A percentile compares a stretch with the other conserved stretches of the same genome.
Conservation (phyloP, 495 filamentous ascomycete genomes). For the Lophiotrema nucula region DNA sequence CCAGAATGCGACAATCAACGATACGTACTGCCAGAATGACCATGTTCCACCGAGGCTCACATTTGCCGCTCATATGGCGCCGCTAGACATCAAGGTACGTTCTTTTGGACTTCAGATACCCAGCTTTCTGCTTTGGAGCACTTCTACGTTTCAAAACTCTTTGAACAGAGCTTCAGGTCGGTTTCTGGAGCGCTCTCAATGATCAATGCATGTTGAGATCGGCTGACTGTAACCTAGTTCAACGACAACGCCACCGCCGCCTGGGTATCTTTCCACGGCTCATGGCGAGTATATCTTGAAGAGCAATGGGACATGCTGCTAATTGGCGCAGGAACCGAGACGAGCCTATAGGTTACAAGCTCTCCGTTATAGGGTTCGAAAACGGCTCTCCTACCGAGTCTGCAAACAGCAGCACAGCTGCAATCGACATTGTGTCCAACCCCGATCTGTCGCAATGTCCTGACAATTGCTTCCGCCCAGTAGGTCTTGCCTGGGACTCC, state of each 20-base stretch:
- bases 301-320: not conserved
- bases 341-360: slow-evolving; percentile 49
- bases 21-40: slow-evolving; percentile 36
- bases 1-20: slow-evolving; percentile 39
- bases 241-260: slow-evolving; percentile 41
- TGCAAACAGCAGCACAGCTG: slow-evolving; percentile 44
- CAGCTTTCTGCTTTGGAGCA: too few relatives aligned
- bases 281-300: slow-evolving; percentile 35
- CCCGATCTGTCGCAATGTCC: slow-evolving; percentile 39
- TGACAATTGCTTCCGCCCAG: slow-evolving; percentile 51
- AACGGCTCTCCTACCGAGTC: slow-evolving; percentile 47
- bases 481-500: slow-evolving; percentile 50
- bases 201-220: too few relatives aligned
- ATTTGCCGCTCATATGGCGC: slow-evolving; percentile 44
- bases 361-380: slow-evolving; percentile 48
- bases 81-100: slow-evolving; percentile 44
- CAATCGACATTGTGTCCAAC: slow-evolving; percentile 50
- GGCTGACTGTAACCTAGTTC: too few relatives aligned
- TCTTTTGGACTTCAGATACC: too few relatives aligned
- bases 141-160: too few relatives aligned
- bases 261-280: slow-evolving; percentile 45
- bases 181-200: too few relatives aligned
- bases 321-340: slow-evolving; percentile 42
- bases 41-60: slow-evolving; percentile 35
- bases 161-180: too few relatives aligned